phyloP scores from a whole-genome alignment of 176 grass and related monocot genomes.

The Puya raimondii region DNA sequence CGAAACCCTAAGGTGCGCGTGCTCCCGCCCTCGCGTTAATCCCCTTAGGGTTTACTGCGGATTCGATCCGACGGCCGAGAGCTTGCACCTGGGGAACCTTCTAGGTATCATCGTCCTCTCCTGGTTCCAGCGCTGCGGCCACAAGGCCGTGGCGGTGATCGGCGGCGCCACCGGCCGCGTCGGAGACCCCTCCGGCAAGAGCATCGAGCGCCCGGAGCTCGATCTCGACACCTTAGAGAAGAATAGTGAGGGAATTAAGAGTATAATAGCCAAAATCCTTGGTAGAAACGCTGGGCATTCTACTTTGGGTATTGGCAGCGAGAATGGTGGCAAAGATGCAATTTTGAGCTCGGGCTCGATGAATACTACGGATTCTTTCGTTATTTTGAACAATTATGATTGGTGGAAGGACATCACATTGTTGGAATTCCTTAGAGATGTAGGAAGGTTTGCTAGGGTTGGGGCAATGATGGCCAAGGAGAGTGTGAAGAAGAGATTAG shows the following conservation, averaged over 20 bases:
- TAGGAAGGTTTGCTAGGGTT: slow-evolving; percentile 67
- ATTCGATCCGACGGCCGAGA: slow-evolving; percentile 88
- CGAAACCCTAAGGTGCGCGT: slow-evolving; percentile 37
- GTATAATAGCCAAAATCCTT: slow-evolving; percentile 42
- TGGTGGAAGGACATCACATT: slow-evolving; percentile 92
- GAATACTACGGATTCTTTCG: slow-evolving; percentile 36
- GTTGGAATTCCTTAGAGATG: slow-evolving; percentile 83
- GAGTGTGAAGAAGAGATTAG: slow-evolving; percentile 81
- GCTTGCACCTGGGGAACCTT: slow-evolving; percentile 80
- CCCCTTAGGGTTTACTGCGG: slow-evolving; percentile 77
- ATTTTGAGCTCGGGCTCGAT: not conserved
- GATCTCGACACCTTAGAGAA: slow-evolving; percentile 35
- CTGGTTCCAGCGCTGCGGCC: slow-evolving; percentile 86
- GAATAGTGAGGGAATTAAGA: slow-evolving; percentile 56
- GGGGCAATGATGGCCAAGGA: slow-evolving; percentile 90
- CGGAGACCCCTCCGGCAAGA: slow-evolving; percentile 83
- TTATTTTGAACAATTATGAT: slow-evolving; percentile 87
- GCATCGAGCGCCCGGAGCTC: slow-evolving; percentile 66
- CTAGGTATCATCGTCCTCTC: slow-evolving; percentile 78
- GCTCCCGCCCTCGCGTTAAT: slow-evolving; percentile 4
- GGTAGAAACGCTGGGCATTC: not conserved
- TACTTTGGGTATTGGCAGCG: slow-evolving; percentile 6
- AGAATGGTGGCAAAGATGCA: slow-evolving; percentile 8
- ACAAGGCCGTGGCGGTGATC: slow-evolving; percentile 61
- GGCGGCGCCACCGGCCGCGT: slow-evolving; percentile 76